Evolutionary conservation across 768 basidiomycete genomes (phyloP).

Genomic region (Lentinula sp.): DNA sequence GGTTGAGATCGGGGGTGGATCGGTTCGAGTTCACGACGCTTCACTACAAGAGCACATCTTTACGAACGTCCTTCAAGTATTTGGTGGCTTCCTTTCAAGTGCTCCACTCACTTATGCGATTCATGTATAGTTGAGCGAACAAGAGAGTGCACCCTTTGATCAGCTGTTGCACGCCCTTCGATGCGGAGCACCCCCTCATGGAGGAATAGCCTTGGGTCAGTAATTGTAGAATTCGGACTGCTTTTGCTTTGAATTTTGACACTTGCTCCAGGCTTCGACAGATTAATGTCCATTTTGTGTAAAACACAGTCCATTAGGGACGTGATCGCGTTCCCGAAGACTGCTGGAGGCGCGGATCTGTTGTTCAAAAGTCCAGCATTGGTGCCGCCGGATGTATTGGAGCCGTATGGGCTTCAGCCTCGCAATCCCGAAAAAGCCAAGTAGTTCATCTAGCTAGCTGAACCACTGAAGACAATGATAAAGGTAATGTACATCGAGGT

Average conservation of each 20-base stretch:
- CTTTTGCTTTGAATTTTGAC: constrained; percentile 8
- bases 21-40: constrained; percentile 88
- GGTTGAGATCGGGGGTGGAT: constrained; percentile 90
- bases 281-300: constrained; percentile 88
- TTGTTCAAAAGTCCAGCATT: constrained; percentile 85
- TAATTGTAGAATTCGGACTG: constrained; percentile 14
- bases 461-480: background rate
- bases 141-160: constrained; percentile 70
- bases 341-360: constrained; percentile 73
- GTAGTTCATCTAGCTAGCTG: background rate
- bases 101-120: background rate
- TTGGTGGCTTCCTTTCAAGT: constrained; percentile 8
- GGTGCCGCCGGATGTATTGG: constrained; percentile 42
- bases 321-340: constrained; percentile 97
- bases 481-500: background rate
- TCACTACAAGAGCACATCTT: constrained; percentile 84
- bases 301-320: constrained; percentile 84
- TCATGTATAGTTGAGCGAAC: constrained; percentile 53
- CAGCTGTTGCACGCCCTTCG: constrained; percentile 83
- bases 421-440: background rate
- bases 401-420: constrained; percentile 56
- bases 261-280: constrained; percentile 70
- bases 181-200: constrained; percentile 94
- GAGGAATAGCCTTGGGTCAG: constrained; percentile 85
- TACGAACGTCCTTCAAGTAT: constrained; percentile 68